Conservation (phyloP, 2,329 filamentous ascomycete genomes). For the Hansfordia pulvinata region DNA sequence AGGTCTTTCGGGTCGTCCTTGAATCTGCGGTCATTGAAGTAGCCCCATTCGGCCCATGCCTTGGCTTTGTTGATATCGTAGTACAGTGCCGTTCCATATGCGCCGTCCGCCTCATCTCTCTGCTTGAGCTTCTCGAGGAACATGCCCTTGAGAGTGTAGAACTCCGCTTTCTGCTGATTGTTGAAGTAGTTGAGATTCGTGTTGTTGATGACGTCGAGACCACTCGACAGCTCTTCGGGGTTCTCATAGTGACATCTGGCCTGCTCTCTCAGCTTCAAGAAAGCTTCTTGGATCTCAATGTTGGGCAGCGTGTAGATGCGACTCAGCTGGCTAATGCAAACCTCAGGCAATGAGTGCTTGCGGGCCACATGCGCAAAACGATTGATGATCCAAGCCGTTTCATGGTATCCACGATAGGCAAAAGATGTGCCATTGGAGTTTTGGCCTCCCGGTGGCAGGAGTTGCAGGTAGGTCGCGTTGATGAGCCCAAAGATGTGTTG, state of each 20-base stretch:
- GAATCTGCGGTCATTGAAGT: conserved; percentile 94
- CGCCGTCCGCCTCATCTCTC: conserved; percentile 81
- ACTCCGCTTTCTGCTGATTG: conserved; percentile 90
- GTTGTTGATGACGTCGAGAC: conserved; percentile 97
- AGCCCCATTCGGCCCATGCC: conserved; percentile 98
- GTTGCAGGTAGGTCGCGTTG: conserved; percentile 79
- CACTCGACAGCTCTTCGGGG: conserved; percentile 77
- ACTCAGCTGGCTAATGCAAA: conserved; percentile 93
- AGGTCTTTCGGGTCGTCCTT: conserved; percentile 78
- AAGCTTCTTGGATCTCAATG: conserved; percentile 98
- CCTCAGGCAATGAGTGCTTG: conserved; percentile 91
- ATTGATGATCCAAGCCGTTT: conserved; percentile 99
- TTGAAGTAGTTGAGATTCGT: conserved; percentile 99
- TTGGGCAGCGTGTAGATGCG: conserved; percentile 98
- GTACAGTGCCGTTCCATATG: conserved; percentile 88
- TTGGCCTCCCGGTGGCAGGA: conserved; percentile 68
- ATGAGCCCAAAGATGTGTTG: conserved; percentile 98
- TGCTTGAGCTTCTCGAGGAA: conserved; percentile 90
- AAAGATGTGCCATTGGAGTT: conserved; percentile 85
- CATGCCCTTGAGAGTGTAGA: conserved; percentile 99
- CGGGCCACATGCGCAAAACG: conserved; percentile 93
- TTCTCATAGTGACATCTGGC: conserved; percentile 99
- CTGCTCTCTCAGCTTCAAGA: conserved; percentile 95
- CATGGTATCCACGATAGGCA: conserved; percentile 93
- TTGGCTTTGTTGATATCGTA: conserved; percentile 94